Conservation (phyloP, 257 asterid genomes). For the Solanum tarijense region DNA sequence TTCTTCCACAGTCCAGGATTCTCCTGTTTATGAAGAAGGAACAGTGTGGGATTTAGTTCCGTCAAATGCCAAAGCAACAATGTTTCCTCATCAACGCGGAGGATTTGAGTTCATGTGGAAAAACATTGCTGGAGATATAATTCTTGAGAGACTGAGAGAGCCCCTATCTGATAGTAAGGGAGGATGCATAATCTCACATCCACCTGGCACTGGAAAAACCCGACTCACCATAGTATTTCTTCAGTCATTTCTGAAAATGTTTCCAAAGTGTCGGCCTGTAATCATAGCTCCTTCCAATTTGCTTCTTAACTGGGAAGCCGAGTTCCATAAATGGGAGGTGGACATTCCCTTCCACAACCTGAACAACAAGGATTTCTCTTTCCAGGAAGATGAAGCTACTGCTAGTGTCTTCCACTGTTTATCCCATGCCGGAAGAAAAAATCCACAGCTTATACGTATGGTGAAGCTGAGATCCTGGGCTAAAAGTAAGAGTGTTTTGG, state of each 20-base stretch:
- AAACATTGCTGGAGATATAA: constrained; percentile 52
- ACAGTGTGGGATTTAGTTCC: constrained; percentile 55
- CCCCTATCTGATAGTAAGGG: constrained; percentile 20
- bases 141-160: constrained; percentile 22
- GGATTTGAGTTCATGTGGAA: constrained; percentile 64
- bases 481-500: constrained; percentile 38
- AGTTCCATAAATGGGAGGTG: constrained; percentile 46
- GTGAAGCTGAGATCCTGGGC: constrained; percentile 49
- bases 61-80: constrained; percentile 4
- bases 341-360: constrained; percentile 49
- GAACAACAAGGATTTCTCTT: constrained; percentile 26
- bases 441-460: constrained; percentile 10
- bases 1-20: not conserved
- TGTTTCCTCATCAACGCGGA: constrained; percentile 60
- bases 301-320: constrained; percentile 67
- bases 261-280: constrained; percentile 48
- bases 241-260: constrained; percentile 39
- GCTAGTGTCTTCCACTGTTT: not conserved
- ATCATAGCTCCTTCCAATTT: constrained; percentile 65
- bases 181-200: constrained; percentile 83
- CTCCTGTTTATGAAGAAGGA: constrained; percentile 6
- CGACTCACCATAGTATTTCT: constrained; percentile 56
- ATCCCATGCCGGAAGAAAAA: not conserved
- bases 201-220: constrained; percentile 84
- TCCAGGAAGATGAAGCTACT: constrained; percentile 19